phyloP scores from a whole-genome alignment of 148 eudicot species.

The Spergularia marina region DNA sequence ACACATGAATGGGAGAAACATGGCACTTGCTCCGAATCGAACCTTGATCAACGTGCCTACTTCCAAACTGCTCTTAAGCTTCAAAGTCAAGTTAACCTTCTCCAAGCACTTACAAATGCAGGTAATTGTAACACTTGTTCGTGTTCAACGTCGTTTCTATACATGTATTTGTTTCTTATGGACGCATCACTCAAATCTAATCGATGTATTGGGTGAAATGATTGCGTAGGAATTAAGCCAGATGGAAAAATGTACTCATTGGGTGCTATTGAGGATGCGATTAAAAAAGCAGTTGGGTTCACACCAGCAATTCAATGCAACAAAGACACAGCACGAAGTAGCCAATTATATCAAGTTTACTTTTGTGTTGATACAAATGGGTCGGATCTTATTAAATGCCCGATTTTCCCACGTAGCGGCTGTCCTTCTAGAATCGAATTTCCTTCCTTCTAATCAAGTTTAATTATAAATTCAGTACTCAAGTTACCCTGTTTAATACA shows the following conservation, averaged over 20 bases:
- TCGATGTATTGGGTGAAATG: neutral
- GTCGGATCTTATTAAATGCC: slow-evolving; percentile 41
- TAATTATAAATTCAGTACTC: no score
- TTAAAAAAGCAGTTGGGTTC: slow-evolving; percentile 32
- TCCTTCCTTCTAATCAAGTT: slow-evolving; percentile 17
- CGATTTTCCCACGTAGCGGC: slow-evolving; percentile 39
- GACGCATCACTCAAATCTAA: neutral
- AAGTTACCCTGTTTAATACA: no score
- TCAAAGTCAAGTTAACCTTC: slow-evolving; percentile 54
- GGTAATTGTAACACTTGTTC: slow-evolving; percentile 25
- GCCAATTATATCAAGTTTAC: slow-evolving; percentile 50
- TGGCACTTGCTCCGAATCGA: slow-evolving; percentile 40
- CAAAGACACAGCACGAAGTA: slow-evolving; percentile 33
- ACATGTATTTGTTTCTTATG: no score
- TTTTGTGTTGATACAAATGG: slow-evolving; percentile 44
- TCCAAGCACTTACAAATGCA: slow-evolving; percentile 44
- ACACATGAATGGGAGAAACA: slow-evolving; percentile 52
- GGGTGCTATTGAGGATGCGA: slow-evolving; percentile 39
- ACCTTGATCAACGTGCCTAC: slow-evolving; percentile 48
- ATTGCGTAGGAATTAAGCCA: slow-evolving; percentile 41
- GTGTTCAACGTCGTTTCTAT: no score
- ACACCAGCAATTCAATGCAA: slow-evolving; percentile 48
- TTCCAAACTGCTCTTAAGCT: slow-evolving; percentile 59
- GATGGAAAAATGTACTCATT: slow-evolving; percentile 37
- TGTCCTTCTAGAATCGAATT: slow-evolving; percentile 37